Conservation (phyloP, 1,139 yeast genomes). For the Kodamaea sp. region DNA sequence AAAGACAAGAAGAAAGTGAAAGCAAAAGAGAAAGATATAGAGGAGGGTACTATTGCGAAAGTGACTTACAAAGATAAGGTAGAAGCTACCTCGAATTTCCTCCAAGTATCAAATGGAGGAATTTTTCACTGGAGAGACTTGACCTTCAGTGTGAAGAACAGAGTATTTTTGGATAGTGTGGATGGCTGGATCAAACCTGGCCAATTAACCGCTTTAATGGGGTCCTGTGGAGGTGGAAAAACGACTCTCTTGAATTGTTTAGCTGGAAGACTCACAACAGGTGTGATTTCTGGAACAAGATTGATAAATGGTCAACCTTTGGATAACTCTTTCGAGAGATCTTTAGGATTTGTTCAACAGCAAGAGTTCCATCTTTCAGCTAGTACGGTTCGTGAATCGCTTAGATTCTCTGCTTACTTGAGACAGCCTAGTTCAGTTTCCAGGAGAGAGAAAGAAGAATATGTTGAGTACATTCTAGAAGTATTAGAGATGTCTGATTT, state of each 20-base stretch:
- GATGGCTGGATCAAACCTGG: constrained; percentile 56
- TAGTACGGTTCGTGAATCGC: constrained; percentile 38
- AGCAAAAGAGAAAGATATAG: constrained; percentile 17
- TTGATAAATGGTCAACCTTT: no score
- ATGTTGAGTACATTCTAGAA: constrained; percentile 35
- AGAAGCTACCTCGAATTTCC: constrained; percentile 15
- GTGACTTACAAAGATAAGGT: constrained; percentile 7
- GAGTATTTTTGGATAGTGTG: no score
- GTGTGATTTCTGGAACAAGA: constrained; percentile 35
- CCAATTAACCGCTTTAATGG: constrained; percentile 31
- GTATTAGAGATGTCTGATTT: constrained; percentile 36
- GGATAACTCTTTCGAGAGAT: constrained; percentile 37
- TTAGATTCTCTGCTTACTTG: constrained; percentile 33
- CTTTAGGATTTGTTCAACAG: constrained; percentile 42
- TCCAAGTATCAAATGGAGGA: constrained; percentile 16
- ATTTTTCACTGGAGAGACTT: constrained; percentile 57
- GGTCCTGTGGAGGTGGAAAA: constrained; percentile 36
- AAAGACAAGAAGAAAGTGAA: constrained; percentile 16
- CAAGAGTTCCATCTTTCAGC: constrained; percentile 38
- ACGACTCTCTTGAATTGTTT: constrained; percentile 32
- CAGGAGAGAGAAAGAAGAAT: constrained; percentile 29
- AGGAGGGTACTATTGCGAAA: constrained; percentile 13
- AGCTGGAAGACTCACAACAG: constrained; percentile 32
- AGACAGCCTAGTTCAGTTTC: constrained; percentile 32
- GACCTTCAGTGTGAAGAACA: constrained; percentile 68